Percentiles rank a stretch among this genome's conserved stretches.
Evolutionary conservation across 306 rosid genomes (phyloP).

Genomic region (Corylus avellana): DNA sequence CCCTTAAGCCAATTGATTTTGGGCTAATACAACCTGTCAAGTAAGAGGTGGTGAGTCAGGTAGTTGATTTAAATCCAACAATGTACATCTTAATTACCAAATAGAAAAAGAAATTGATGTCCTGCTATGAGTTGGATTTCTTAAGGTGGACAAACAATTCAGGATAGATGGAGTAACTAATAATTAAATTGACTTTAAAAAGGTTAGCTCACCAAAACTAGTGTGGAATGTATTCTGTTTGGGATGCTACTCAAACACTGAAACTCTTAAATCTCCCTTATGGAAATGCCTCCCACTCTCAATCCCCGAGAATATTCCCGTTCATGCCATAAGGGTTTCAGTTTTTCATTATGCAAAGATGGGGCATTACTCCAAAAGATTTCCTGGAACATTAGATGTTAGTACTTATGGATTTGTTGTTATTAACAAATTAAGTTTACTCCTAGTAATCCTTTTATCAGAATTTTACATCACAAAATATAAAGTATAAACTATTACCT

Average conservation of each 20-base stretch:
- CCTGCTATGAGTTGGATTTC: background rate
- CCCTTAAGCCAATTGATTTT: background rate
- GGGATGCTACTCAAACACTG: no score
- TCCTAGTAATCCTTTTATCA: background rate
- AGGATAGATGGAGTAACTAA: background rate
- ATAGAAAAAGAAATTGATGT: background rate
- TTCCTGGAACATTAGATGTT: background rate
- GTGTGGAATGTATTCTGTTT: no score
- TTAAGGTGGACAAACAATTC: background rate
- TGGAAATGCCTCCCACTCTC: background rate
- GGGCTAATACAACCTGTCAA: background rate
- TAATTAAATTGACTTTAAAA: background rate
- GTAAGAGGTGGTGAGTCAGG: background rate
- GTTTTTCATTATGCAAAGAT: background rate
- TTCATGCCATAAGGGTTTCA: background rate
- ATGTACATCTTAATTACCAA: background rate
- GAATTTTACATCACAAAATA: background rate
- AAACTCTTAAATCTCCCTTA: background rate
- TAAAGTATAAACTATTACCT: no score
- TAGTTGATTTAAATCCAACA: background rate
- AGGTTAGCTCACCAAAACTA: no score
- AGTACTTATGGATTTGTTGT: background rate
- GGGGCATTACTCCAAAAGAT: slow-evolving; percentile 1
- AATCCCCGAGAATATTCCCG: background rate
- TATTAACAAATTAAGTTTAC: background rate